Base-by-base conservation (phyloP, 306 rosid genomes). In the Lupinus albus region DNA sequence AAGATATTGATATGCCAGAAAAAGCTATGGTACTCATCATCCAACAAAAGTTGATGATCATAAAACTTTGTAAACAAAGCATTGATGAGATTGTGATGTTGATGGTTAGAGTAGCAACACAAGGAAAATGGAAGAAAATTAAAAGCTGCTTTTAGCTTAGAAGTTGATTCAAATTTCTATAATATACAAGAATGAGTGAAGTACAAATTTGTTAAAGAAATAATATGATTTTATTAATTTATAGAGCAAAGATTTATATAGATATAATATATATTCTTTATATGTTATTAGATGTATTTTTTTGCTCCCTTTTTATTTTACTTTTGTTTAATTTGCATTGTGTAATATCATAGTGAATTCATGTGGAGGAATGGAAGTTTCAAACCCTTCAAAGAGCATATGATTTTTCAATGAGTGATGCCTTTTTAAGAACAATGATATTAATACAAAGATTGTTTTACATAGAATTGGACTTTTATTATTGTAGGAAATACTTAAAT, bases 1-100 rank as follows among this genome's bases (percentile, higher is more conserved):
- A 94, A 86, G 86, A 72, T 94, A 49, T 53, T 94, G 84, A 71
- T 90, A 41, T 94, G 99, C 84, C 89, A 81, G 91, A 94, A 94
- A 70, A 88, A 81, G 67, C 84, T 90, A 33, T 94, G 97, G 99
- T 75, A 90, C 71, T 76, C 96, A 51, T 83, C 99, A 51, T 83
- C 99, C 42, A 76, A 62, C 60, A 61, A 46, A 9, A 72, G 60
- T 61, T 83, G 86, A 60, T 79, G 91, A 81, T 86, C 82, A 85
- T 51, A 25, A 38, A 50, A 47, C 54, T 78, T 62, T 67, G 56
- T 32, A 25, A 61, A 67, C 42, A 16, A 35, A 59, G 61, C 48
- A 33, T 21, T 60, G 65, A 62, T 36, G 76, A 74, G 67, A 44
- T 33, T 71, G 71, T 25, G 78, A 36, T 5, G 78, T 36, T 5